Conservation (phyloP, 257 asterid genomes). For the Solanum paucissectum region DNA sequence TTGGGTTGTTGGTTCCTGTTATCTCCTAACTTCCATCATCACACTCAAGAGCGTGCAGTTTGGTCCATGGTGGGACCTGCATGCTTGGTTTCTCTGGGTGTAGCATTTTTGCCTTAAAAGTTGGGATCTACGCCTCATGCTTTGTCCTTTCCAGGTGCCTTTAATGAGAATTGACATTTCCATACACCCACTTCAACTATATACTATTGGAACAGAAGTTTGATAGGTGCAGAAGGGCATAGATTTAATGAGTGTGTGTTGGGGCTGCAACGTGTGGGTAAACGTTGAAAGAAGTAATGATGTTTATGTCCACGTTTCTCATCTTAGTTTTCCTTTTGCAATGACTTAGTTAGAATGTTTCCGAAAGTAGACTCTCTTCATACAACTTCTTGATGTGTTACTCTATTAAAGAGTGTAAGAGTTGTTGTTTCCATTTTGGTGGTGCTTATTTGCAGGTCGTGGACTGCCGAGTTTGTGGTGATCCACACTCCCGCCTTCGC, state of each 20-base stretch:
- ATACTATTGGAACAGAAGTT: not conserved
- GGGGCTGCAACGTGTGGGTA: not conserved
- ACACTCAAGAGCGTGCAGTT: not conserved
- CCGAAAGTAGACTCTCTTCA: constrained; percentile 27
- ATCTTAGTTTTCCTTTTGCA: not conserved
- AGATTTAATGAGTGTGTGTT: not conserved
- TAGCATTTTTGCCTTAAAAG: not conserved
- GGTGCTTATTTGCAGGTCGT: constrained; percentile 48
- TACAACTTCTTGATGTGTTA: constrained; percentile 51
- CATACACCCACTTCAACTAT: not conserved
- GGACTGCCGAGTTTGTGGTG: constrained; percentile 98
- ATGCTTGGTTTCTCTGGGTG: not conserved
- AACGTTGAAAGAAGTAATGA: not conserved
- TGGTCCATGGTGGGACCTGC: not conserved
- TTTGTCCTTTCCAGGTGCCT: not conserved
- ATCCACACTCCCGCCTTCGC: constrained; percentile 95
- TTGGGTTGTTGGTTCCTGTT: not conserved
- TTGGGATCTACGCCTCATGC: not conserved
- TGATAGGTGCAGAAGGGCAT: not conserved
- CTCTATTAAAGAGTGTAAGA: constrained; percentile 40
- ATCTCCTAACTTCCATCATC: not conserved
- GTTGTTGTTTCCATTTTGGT: not conserved
- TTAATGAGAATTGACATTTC: not conserved
- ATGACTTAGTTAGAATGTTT: not conserved
- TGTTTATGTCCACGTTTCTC: not conserved